Evolutionary conservation across 164 flowering plant species (phyloP), one percentile per base, ranked within the genome.

Genomic region (Macadamia tetraphylla): DNA sequence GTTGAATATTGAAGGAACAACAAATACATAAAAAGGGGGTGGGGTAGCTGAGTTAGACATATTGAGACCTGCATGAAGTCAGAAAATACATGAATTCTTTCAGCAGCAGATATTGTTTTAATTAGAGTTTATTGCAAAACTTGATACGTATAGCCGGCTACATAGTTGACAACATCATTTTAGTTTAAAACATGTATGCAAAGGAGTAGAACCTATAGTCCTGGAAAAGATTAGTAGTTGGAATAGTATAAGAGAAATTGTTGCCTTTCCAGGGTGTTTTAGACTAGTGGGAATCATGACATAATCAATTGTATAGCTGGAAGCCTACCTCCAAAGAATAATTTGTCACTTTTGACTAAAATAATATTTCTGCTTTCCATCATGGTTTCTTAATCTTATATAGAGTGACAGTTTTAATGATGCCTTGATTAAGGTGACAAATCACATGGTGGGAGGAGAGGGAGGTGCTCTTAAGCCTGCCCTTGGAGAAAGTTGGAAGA

Each of bases 341-440:
- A 23, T 14, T 51, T 64, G 29, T 46, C 11, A 15, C 44, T 14
- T 9, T 13, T 52, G 31, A 53, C 43, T 44, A 64, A 56, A 18
- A 18, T 65, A n/a, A 40, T 32, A 23, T 23, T 29, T 71, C 46
- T 12, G 57, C 57, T 14, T n/a, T 53, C 57, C 57, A 53, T 53
- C 17, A 53, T 12, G 15, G 57, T 35, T 17, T 53, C 57, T 53
- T 12, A n/a, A 17, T 53, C 57, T 53, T 4, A 53, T 46, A 48
- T 67, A 3, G 6, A 53, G 18, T 53, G 15, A 17, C 17, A 53
- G 14, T 3, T n/a, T 14, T 53, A 12, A 4, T 53, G 17, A 14
- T 53, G 18, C 57, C 13, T 53, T 53, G n/a, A 1, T 53, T 64
- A 71, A 89, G 97, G 88, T 87, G 65, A 85, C 91, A 9, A 92